phyloP scores from a whole-genome alignment of 805 yeast genomes.

The Wickerhamomyces sydowiorum region DNA sequence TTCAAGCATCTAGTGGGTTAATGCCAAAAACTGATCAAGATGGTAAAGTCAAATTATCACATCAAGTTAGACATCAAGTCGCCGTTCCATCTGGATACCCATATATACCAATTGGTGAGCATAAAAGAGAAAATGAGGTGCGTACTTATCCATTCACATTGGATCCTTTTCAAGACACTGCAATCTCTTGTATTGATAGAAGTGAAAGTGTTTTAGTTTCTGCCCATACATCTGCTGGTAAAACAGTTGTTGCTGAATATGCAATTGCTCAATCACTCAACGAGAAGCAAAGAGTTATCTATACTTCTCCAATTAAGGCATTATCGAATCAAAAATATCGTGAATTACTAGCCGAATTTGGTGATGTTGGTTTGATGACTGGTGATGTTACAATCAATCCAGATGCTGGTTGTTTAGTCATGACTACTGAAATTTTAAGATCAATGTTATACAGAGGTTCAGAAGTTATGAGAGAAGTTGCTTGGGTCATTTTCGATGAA shows the following conservation, averaged over 20 bases:
- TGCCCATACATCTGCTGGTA: conserved; percentile 97
- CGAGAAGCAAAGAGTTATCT: conserved; percentile 88
- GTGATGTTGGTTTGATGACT: conserved; percentile 97
- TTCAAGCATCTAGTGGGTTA: conserved; percentile 74
- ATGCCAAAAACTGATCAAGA: conserved; percentile 38
- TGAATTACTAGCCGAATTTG: conserved; percentile 87
- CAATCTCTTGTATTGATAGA: conserved; percentile 93
- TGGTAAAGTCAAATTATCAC: conserved; percentile 65
- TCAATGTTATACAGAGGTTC: conserved; percentile 97
- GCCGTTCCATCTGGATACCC: conserved; percentile 92
- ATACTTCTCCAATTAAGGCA: conserved; percentile 94
- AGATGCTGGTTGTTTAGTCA: conserved; percentile 95
- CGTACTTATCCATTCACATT: conserved; percentile 86
- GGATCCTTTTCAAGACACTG: conserved; percentile 97
- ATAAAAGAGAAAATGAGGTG: conserved; percentile 72
- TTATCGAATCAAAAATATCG: conserved; percentile 91
- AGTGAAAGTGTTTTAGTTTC: conserved; percentile 92
- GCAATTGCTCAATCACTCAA: conserved; percentile 94
- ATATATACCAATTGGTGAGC: conserved; percentile 84
- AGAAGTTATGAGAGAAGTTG: conserved; percentile 97
- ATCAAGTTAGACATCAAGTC: conserved; percentile 96
- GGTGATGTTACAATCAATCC: conserved; percentile 99
- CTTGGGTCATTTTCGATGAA: conserved; percentile 97
- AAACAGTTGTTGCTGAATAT: conserved; percentile 94
- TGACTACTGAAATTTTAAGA: conserved; percentile 97